Conservation (phyloP, 2,329 filamentous ascomycete species). For the Byssothecium circinans region DNA sequence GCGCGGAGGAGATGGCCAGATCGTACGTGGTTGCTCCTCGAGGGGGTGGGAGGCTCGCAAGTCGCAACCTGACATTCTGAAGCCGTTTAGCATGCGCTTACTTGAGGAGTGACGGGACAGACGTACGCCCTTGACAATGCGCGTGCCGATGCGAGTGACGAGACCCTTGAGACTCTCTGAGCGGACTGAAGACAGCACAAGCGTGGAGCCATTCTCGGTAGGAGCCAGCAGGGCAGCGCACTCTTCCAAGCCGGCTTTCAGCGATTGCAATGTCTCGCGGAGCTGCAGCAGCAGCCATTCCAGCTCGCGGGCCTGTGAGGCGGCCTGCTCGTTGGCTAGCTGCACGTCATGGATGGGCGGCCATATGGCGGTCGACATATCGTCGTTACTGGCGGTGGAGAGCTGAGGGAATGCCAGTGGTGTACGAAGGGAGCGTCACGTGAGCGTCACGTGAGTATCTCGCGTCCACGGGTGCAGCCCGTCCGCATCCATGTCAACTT, state of each 20-base stretch:
- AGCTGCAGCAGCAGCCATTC: conserved; percentile 65
- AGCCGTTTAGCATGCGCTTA: conserved; percentile 3
- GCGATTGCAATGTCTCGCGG: conserved; percentile 61
- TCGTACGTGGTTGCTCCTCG: conserved; percentile 55
- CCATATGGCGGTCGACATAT: conserved; percentile 65
- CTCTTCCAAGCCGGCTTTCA: conserved; percentile 77
- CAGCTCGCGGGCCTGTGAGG: conserved; percentile 60
- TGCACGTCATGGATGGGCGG: conserved; percentile 57
- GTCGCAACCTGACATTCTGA: conserved; percentile 74
- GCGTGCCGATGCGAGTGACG: conserved; percentile 85
- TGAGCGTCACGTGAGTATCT: no score
- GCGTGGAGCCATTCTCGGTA: conserved; percentile 79
- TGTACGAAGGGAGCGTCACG: no score
- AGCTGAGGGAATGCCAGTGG: background rate
- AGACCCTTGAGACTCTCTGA: conserved; percentile 92
- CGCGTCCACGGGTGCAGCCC: no score
- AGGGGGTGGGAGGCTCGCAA: conserved; percentile 65
- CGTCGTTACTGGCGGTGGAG: background rate
- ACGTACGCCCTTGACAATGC: conserved; percentile 83
- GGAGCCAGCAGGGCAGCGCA: conserved; percentile 86
- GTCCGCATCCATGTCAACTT: no score
- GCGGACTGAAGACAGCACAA: conserved; percentile 83
- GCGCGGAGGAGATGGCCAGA: conserved; percentile 54
- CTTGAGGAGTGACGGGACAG: no score
- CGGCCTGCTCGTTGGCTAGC: conserved; percentile 56